Conservation (phyloP, 495 filamentous ascomycete genomes). For the Tuber brumale region DNA sequence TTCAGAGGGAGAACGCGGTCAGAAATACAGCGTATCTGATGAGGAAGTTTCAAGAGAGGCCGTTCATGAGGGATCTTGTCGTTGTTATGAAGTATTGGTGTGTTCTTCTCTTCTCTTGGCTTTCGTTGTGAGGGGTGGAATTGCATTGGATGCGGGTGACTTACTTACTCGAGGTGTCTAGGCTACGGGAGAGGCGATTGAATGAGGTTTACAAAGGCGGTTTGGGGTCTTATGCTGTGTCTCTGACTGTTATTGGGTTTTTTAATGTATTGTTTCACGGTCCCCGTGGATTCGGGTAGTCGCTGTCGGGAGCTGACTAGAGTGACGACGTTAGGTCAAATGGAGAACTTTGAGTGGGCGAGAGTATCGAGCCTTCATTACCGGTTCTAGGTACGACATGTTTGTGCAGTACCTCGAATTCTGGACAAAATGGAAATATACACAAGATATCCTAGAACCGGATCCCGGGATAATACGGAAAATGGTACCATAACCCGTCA, state of each 20-base stretch:
- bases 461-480: not conserved
- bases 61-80: constrained; percentile 32
- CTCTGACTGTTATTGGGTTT: constrained; percentile 31
- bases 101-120: not conserved
- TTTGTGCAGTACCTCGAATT: not conserved
- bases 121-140: not conserved
- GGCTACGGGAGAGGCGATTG: constrained; percentile 24
- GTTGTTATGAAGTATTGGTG: constrained; percentile 35
- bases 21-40: constrained; percentile 26
- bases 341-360: not conserved
- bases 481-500: not conserved
- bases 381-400: not conserved
- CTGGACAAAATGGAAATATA: not conserved
- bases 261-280: constrained; percentile 19
- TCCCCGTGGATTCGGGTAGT: not conserved
- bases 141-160: not conserved
- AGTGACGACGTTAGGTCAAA: not conserved
- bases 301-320: constrained; percentile 5
- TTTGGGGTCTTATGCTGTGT: constrained; percentile 26
- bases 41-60: constrained; percentile 17
- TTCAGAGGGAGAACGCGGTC: constrained; percentile 18
- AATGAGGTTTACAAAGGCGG: constrained; percentile 29
- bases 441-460: not conserved
- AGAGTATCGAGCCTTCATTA: not conserved
- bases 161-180: not conserved